Percentiles rank a stretch among this genome's conserved stretches.
These are phyloP conservation scores for Ogataea philodendri DNA, from an alignment of 805 yeast genomes.

Conservation along the genomic window DNA sequence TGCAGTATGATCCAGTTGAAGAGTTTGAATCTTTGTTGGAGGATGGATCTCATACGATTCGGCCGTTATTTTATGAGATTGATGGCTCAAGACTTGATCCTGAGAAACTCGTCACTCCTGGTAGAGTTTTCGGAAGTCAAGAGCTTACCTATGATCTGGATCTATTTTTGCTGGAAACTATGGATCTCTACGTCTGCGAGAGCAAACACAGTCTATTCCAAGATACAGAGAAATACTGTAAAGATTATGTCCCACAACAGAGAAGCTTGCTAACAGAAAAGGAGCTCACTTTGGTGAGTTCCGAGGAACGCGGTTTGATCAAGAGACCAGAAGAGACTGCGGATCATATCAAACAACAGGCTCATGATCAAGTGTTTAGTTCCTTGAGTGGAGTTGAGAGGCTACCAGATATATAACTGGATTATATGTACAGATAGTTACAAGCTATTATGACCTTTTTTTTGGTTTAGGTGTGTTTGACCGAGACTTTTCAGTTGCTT, in stretches of 20 bases:
- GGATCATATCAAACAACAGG: conserved; percentile 4
- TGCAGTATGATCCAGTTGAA: conserved; percentile 44
- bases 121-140: conserved; percentile 16
- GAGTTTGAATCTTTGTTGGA: conserved; percentile 26
- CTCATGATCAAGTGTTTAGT: conserved; percentile 3
- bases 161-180: conserved; percentile 19
- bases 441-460: conserved; percentile 1
- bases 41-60: neutral
- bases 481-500: conserved; percentile 10
- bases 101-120: conserved; percentile 27
- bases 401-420: conserved; percentile 1
- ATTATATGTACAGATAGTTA: neutral
- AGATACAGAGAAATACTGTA: conserved; percentile 10
- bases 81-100: conserved; percentile 47
- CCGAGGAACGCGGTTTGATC: conserved; percentile 3
- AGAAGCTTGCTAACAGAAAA: conserved; percentile 7
- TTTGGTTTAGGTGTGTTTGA: too few species aligned
- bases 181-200: conserved; percentile 18
- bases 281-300: conserved; percentile 3
- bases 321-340: conserved; percentile 7
- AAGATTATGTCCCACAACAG: conserved; percentile 10
- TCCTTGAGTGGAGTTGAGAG: conserved; percentile 1
- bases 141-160: conserved; percentile 18
- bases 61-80: conserved; percentile 35
- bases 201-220: conserved; percentile 5